phyloP scores from a whole-genome alignment of 208 protist species.

The Trypanosoma platydactyli region DNA sequence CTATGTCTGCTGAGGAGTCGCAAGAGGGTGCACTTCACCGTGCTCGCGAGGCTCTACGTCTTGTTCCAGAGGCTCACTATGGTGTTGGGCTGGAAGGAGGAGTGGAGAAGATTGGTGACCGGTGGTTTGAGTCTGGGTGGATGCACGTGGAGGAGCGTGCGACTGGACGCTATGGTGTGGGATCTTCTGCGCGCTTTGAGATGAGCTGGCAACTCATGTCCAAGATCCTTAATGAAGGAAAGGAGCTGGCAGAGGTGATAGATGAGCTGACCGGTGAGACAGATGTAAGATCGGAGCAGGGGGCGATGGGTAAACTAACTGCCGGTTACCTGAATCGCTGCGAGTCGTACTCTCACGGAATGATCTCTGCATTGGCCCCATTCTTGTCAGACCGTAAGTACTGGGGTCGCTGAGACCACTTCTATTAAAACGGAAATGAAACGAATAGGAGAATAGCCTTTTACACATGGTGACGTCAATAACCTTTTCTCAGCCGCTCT shows the following conservation, averaged over 20 bases:
- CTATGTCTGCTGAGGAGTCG: slow-evolving; percentile 78
- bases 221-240: slow-evolving; percentile 64
- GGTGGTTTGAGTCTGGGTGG: slow-evolving; percentile 87
- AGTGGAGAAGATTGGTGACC: slow-evolving; percentile 55
- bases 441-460: no score
- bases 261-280: slow-evolving; percentile 68
- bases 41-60: slow-evolving; percentile 45
- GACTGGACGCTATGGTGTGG: slow-evolving; percentile 51
- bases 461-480: no score
- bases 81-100: slow-evolving; percentile 81
- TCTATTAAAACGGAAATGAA: background rate
- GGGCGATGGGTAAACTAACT: slow-evolving; percentile 84
- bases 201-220: slow-evolving; percentile 70
- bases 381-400: slow-evolving; percentile 74
- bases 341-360: slow-evolving; percentile 65
- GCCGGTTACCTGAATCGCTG: slow-evolving; percentile 59
- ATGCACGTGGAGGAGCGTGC: slow-evolving; percentile 64
- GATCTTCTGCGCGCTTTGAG: slow-evolving; percentile 79
- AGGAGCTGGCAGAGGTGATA: slow-evolving; percentile 81
- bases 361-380: slow-evolving; percentile 81
- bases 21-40: slow-evolving; percentile 50
- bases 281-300: slow-evolving; percentile 74
- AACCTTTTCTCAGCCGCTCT: background rate
- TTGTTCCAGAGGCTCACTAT: slow-evolving; percentile 56
- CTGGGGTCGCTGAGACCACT: slow-evolving; percentile 38